Evolutionary conservation across 2,329 filamentous ascomycete species (phyloP), one percentile per base, ranked within the genome.

Genomic region (Ilyonectria sp.): DNA sequence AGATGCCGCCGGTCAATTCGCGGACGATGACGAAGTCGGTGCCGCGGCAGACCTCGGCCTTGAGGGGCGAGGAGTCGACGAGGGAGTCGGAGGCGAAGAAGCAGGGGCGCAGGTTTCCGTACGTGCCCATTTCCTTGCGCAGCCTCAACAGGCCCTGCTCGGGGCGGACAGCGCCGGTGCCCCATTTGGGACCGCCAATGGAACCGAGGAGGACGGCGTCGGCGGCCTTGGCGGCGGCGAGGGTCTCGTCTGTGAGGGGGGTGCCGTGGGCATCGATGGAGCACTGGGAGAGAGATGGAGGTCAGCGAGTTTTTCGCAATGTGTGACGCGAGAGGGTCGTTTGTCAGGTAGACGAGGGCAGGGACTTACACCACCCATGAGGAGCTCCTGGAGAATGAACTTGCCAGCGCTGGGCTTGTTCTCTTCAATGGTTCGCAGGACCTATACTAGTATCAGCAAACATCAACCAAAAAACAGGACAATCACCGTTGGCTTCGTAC

Each of bases 161-260:
- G 1, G 95, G 95, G 50, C 95, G 93, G 70, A 98, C 92, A 65
- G 90, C 84, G 73, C 93, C 94, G 35, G 94, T 96, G 69, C 95
- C 95, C 94, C 95, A 98, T 94, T 98, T 82, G 15, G 96, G 95
- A n/a, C 95, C 95, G 74, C 95, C 95, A 77, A 98, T 97, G 74
- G 95, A 94, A 74, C 95, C 95, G 61, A 98, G 91, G 67, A 98
- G 91, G 67, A 98, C 92, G 44, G 95, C 95, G 81, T 97, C 93
- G 71, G 95, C 94, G 58, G 88, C 86, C 82, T 97, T 95, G 73
- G 94, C 94, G 40, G 94, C 94, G 15, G 85, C 84, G 75, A 98
- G 92, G 69, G 94, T 94, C 76, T 92, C 90, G 75, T 96, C 91
- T 60, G 94, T 97, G 69, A 98, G 86, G 33, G 95, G 91, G 33